These are phyloP conservation scores for Fusarium aywerte DNA, from an alignment of 2,329 filamentous ascomycete genomes.

Conservation along the genomic window DNA sequence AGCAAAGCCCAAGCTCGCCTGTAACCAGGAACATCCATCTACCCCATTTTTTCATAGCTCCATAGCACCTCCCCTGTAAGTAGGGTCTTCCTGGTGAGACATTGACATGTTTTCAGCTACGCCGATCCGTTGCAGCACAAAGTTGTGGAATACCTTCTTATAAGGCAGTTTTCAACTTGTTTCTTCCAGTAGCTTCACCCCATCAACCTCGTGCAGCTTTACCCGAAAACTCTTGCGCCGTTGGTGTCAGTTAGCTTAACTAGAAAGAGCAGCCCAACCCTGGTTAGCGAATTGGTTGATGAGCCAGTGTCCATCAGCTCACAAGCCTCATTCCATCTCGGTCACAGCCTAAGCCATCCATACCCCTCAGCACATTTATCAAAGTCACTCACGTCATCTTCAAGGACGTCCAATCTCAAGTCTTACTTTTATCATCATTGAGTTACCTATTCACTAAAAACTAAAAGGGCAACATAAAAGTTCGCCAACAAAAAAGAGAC, in stretches of 20 bases:
- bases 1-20: not conserved
- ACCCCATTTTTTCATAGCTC: constrained; percentile 1
- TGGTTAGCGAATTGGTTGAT: not conserved
- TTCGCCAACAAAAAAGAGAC: constrained; percentile 10
- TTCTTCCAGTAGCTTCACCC: too few species aligned
- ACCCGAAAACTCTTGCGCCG: too few species aligned
- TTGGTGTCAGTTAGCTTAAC: too few species aligned
- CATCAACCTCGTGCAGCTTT: too few species aligned
- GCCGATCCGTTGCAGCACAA: constrained; percentile 7
- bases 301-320: not conserved
- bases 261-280: too few species aligned
- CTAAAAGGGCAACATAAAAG: constrained; percentile 9
- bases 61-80: not conserved
- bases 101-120: constrained; percentile 7
- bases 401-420: not conserved
- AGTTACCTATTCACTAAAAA: constrained; percentile 24
- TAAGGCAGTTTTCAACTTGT: not conserved
- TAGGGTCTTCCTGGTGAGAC: constrained; percentile 5
- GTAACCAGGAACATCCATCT: not conserved
- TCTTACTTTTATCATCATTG: constrained; percentile 30
- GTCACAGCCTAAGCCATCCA: not conserved
- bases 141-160: not conserved
- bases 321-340: not conserved
- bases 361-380: not conserved
- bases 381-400: not conserved